A percentile compares a stretch with the other conserved stretches of the same genome.
Conservation (phyloP, 108 stramenopile genomes). For the Cyclotella baltica region DNA sequence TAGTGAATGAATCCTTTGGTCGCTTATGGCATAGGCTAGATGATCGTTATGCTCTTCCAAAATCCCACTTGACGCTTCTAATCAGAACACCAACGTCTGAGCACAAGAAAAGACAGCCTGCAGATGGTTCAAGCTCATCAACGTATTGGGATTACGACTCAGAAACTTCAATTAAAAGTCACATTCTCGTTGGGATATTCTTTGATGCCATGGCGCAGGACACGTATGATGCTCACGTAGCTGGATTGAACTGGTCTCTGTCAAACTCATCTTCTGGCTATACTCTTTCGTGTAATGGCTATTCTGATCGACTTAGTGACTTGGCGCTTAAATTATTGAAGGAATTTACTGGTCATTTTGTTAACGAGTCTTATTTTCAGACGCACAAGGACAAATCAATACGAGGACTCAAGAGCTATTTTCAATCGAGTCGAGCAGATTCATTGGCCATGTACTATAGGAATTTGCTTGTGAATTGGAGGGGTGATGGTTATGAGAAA, state of each 20-base stretch:
- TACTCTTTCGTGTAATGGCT: constrained; percentile 71
- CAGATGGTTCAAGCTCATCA: constrained; percentile 15
- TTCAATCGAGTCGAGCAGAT: constrained; percentile 75
- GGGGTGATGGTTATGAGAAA: constrained; percentile 59
- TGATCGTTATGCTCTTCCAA: constrained; percentile 87
- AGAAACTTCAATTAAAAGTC: constrained; percentile 54
- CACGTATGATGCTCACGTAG: constrained; percentile 84
- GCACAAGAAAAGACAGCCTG: constrained; percentile 33
- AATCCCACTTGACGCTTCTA: constrained; percentile 66
- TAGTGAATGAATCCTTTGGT: constrained; percentile 52
- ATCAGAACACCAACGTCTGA: constrained; percentile 67
- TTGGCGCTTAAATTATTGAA: constrained; percentile 64
- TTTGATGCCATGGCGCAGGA: constrained; percentile 79
- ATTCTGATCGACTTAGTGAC: constrained; percentile 80
- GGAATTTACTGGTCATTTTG: constrained; percentile 51
- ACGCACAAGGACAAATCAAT: constrained; percentile 71
- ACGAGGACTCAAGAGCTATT: constrained; percentile 69
- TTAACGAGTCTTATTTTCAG: constrained; percentile 62
- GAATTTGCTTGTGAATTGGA: constrained; percentile 63
- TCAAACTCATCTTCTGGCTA: constrained; percentile 72
- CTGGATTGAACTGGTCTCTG: constrained; percentile 76
- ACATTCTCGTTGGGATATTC: constrained; percentile 70
- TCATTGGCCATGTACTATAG: constrained; percentile 76
- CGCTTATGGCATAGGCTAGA: constrained; percentile 89
- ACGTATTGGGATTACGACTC: constrained; percentile 62